phyloP scores from a whole-genome alignment of 208 protist genomes.

The Borovskyia barvae region DNA sequence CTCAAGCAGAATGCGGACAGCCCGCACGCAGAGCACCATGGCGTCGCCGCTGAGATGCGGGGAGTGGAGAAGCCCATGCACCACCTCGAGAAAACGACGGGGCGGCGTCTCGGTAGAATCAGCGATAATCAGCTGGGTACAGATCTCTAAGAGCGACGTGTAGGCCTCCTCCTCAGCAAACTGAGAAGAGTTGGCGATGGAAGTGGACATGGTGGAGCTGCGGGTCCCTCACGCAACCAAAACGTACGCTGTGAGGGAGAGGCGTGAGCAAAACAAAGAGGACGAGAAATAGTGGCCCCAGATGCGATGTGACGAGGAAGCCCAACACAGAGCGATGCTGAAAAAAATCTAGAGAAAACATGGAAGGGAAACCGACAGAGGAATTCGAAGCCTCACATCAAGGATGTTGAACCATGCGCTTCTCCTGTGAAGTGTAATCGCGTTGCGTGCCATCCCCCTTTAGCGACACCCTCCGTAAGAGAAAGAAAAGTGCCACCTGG shows the following conservation, averaged over 20 bases:
- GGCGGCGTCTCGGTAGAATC: slow-evolving; percentile 18
- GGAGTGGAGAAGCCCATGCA: slow-evolving; percentile 22
- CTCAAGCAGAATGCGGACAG: slow-evolving; percentile 65
- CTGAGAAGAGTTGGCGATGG: background rate
- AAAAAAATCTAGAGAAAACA: too few species aligned
- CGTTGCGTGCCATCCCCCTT: too few species aligned
- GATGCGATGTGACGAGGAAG: too few species aligned
- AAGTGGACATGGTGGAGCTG: too few species aligned
- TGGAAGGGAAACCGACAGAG: background rate
- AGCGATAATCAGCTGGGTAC: slow-evolving; percentile 31
- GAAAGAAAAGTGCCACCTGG: too few species aligned
- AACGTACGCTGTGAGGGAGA: background rate
- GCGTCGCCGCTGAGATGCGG: slow-evolving; percentile 56
- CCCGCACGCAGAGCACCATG: slow-evolving; percentile 62
- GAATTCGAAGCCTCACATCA: too few species aligned
- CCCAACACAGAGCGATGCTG: too few species aligned
- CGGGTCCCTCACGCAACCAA: too few species aligned
- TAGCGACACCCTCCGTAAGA: too few species aligned
- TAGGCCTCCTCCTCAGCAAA: slow-evolving; percentile 26
- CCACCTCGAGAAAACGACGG: slow-evolving; percentile 6
- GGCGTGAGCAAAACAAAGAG: background rate
- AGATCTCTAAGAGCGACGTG: slow-evolving; percentile 23
- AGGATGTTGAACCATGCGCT: too few species aligned
- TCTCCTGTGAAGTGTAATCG: too few species aligned
- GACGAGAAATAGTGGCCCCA: too few species aligned